These are phyloP conservation scores for Caloboletus firmus DNA, from an alignment of 1,284 basidiomycete species.

Conservation along the genomic window DNA sequence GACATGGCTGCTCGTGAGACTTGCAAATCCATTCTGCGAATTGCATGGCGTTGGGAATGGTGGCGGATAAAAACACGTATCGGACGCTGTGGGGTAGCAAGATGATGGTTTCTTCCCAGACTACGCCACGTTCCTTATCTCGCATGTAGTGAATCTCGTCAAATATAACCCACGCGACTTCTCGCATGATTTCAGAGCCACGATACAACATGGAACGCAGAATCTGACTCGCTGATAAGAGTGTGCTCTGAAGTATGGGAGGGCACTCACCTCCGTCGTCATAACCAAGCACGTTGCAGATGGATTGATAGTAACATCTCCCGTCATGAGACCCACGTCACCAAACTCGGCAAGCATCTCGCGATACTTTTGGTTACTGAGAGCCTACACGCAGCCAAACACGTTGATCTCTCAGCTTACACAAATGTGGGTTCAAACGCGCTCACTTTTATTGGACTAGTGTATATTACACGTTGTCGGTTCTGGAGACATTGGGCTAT, in stretches of 20 bases:
- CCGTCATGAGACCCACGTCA: constrained; percentile 99
- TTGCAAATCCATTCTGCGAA: constrained; percentile 99
- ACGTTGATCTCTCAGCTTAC: constrained; percentile 19
- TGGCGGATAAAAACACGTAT: constrained; percentile 99
- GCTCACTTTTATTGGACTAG: constrained; percentile 96
- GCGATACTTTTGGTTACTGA: constrained; percentile 98
- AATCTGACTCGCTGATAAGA: constrained; percentile 59
- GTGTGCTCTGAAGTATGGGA: background rate
- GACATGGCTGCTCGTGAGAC: constrained; percentile 96
- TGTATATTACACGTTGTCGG: constrained; percentile 97
- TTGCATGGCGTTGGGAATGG: constrained; percentile 99
- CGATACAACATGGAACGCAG: constrained; percentile 98
- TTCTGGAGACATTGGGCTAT: constrained; percentile 93
- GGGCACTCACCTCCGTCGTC: constrained; percentile 87
- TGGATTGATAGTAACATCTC: constrained; percentile 99
- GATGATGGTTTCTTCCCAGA: constrained; percentile 94
- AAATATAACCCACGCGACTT: constrained; percentile 99
- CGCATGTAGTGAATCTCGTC: constrained; percentile 99
- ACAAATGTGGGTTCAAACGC: constrained; percentile 13
- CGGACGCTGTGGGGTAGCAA: constrained; percentile 94
- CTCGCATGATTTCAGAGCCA: constrained; percentile 98
- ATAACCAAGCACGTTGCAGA: constrained; percentile 96
- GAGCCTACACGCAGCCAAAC: constrained; percentile 55
- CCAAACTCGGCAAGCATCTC: constrained; percentile 97
- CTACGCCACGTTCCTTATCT: constrained; percentile 90